Base-by-base conservation (phyloP, 805 yeast genomes). In the Ogataea populi-albae region DNA sequence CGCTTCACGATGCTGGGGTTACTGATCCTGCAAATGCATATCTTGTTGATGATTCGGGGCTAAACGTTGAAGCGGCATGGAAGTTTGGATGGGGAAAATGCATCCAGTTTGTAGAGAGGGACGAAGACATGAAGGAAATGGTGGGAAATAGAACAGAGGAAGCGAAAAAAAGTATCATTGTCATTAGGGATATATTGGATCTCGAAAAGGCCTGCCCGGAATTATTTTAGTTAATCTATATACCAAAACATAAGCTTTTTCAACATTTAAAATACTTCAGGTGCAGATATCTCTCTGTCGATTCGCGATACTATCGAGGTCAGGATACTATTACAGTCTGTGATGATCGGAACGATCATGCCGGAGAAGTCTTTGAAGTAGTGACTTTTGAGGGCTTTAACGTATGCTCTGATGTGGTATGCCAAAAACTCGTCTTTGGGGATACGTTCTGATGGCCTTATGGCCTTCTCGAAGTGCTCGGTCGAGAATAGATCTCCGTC, bases 41-140 rank as follows among this genome's bases (percentile, higher is more conserved):
- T 59, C 93, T 86, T 53, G 78, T 91, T 9, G 98, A 91, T 60
- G 98, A 91, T 59, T 81, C 95, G 38, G 83, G 76, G 33, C 66
- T 79, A 36, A 91, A 91, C 52, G 81, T 86, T 28, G 69, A 69
- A 36, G 86, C 93, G 0, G 95, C 96, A 1, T 59, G 68, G 20
- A 58, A 71, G 14, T 65, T 80, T 35, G 95, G 93, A 2, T 83
- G 91, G 76, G 79, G 77, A 14, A 70, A 75, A 35, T 76, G 83
- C 4, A 65, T 84, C 25, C 93, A 86, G 51, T 78, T 75, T 46
- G 77, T 83, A n/a, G 97, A 91, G 57, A 66, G 77, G 19, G 80
- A 73, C 23, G 74, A 71, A 24, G 85, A 75, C 39, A 55, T 64
- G 30, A 62, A 71, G 10, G 59, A 54, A 14, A 40, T 71, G 30